A percentile compares a stretch with the other conserved stretches of the same genome.
phyloP scores from a whole-genome alignment of 2,329 filamentous ascomycete genomes.

The Xylaria sp. region DNA sequence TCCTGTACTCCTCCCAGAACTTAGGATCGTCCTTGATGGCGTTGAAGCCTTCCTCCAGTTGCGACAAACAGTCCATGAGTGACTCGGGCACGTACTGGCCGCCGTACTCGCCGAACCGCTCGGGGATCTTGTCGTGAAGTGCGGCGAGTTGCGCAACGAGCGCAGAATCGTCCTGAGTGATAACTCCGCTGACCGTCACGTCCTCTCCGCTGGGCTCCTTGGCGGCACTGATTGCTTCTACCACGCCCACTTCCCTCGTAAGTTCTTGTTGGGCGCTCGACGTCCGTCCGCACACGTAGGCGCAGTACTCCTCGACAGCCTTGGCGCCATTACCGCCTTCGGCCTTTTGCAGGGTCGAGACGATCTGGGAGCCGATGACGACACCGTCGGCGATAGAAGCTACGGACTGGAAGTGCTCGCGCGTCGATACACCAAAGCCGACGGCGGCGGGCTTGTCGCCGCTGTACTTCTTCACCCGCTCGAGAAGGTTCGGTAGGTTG shows the following conservation, averaged over 20 bases:
- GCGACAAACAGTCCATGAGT: conserved; percentile 91
- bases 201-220: conserved; percentile 60
- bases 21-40: conserved; percentile 80
- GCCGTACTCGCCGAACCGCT: conserved; percentile 92
- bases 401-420: conserved; percentile 89
- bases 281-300: conserved; percentile 61
- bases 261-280: conserved; percentile 39
- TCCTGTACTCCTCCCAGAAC: conserved; percentile 97
- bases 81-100: conserved; percentile 98
- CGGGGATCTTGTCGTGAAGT: conserved; percentile 77
- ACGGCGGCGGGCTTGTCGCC: conserved; percentile 89
- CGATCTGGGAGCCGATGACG: conserved; percentile 94
- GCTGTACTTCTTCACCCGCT: conserved; percentile 88
- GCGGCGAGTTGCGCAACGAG: conserved; percentile 84
- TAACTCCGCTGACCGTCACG: conserved; percentile 69
- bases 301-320: conserved; percentile 84
- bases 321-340: conserved; percentile 66
- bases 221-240: conserved; percentile 67
- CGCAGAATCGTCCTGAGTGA: conserved; percentile 58
- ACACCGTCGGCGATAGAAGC: conserved; percentile 87
- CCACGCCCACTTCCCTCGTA: conserved; percentile 69
- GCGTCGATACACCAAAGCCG: conserved; percentile 94
- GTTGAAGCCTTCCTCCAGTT: conserved; percentile 91
- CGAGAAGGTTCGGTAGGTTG: conserved; percentile 78
- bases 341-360: conserved; percentile 76